phyloP scores from a whole-genome alignment of 441 rosid species.

The Syzygium syzygioides region DNA sequence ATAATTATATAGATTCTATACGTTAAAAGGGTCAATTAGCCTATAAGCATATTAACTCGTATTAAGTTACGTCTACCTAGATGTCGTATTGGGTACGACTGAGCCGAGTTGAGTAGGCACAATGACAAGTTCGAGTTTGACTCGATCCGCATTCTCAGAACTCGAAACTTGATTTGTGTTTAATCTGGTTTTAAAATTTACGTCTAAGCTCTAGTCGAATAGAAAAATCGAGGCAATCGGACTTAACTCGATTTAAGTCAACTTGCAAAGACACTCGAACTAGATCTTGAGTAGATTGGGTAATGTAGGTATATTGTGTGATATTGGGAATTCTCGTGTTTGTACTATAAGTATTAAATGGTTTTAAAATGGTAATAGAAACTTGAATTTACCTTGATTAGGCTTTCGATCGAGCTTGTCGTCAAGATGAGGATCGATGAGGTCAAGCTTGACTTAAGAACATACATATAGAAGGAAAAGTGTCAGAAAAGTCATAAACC shows the following conservation, averaged over 20 bases:
- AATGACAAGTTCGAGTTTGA: not conserved
- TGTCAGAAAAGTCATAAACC: too few relatives aligned
- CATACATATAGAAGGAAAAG: too few relatives aligned
- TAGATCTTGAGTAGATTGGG: accelerated
- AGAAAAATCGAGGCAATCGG: not conserved
- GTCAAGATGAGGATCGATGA: not conserved
- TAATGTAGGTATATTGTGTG: not conserved
- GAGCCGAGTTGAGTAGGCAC: not conserved
- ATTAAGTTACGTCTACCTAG: not conserved
- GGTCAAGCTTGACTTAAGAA: not conserved
- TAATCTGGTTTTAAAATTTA: not conserved
- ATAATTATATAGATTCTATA: not conserved
- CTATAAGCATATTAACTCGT: not conserved
- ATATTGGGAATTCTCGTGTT: not conserved
- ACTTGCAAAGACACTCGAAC: not conserved
- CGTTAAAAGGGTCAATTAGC: too few relatives aligned
- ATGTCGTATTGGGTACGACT: not conserved
- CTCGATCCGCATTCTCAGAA: not conserved
- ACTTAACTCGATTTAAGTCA: not conserved
- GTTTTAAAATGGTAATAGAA: not conserved
- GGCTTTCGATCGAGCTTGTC: accelerated
- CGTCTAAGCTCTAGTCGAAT: not conserved
- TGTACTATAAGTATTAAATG: not conserved
- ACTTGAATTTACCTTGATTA: not conserved
- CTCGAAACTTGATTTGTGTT: not conserved